Base-by-base conservation (phyloP, 495 filamentous ascomycete genomes). In the Penicillium soppii region DNA sequence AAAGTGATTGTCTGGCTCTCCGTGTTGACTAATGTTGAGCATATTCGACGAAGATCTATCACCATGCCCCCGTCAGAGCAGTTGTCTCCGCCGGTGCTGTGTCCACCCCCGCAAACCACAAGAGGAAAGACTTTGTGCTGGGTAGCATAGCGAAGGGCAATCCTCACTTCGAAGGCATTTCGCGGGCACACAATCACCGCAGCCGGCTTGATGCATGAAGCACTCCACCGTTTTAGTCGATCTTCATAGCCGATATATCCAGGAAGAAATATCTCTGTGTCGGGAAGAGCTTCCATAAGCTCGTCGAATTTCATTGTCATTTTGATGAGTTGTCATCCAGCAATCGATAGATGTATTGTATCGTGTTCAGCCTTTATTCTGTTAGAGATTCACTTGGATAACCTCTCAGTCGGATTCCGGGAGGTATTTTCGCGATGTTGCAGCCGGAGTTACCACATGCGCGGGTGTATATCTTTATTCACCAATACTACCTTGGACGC, bases 31-130 rank as follows among this genome's bases (percentile, higher is more conserved):
- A 49, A 47, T 8, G 77, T 74, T 0, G 38, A 39, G 7, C 65
- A 52, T 67, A 82, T 67, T 29, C 68, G 56, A 22, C 54, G 66
- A 3, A 82, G 62, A 50, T 82, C 74, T 26, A 82, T 72, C 10
- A 78, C 62, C 6, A 81, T 51, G 13, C 75, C 77, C 9, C 52
- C 47, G 19, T 45, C 16, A 12, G 40, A 35, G 12, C 26, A 16
- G 4, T 26, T 29, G 26, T 32, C 26, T n/a, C 49, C 40, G 15
- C 27, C 30, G 2, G 49, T 52, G 22, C 25, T 35, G 23, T 52
- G 40, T 17, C 49, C 40, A 3, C 49, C 49, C 8, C 49, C 30
- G 5, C 5, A 10, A 19, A 30, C 25, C 17, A 25, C 25, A 29
- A 43, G 26, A 17, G 46, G 46, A 47, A 47, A 19, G 2, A 49